Conservation (phyloP, 805 yeast species). For the Saturnispora sanitii region DNA sequence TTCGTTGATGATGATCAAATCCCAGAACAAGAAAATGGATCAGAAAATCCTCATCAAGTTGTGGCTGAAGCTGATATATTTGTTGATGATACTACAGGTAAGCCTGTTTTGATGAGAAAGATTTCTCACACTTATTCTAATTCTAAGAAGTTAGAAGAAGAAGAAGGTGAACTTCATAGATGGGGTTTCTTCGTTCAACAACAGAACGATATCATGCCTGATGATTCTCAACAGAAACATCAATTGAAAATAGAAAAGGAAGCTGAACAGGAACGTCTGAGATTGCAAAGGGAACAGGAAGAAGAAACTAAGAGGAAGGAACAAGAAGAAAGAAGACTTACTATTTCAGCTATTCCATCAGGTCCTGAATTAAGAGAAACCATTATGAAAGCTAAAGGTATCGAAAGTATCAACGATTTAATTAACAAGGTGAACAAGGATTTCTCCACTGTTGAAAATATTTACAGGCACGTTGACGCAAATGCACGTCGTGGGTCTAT, state of each 20-base stretch:
- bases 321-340: constrained; percentile 12
- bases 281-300: constrained; percentile 5
- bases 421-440: constrained; percentile 55
- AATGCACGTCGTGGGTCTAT: constrained; percentile 1
- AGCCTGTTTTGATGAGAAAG: constrained; percentile 57
- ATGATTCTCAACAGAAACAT: constrained; percentile 12
- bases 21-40: constrained; percentile 3
- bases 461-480: constrained; percentile 16
- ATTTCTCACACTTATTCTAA: constrained; percentile 55
- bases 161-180: constrained; percentile 86
- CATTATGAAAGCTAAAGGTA: constrained; percentile 67
- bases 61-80: constrained; percentile 57
- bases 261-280: constrained; percentile 6
- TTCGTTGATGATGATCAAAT: constrained; percentile 7
- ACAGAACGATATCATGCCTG: constrained; percentile 30
- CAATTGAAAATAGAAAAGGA: constrained; percentile 3
- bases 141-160: constrained; percentile 73
- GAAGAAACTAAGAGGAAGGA: constrained; percentile 9
- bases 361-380: constrained; percentile 48
- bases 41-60: constrained; percentile 52
- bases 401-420: constrained; percentile 56
- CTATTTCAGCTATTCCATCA: constrained; percentile 35
- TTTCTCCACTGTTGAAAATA: constrained; percentile 22
- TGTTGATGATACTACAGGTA: constrained; percentile 60
- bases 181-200: constrained; percentile 76